A percentile compares a stretch with the other conserved stretches of the same genome.
Conservation (phyloP, 2,329 filamentous ascomycete genomes). For the Diplodia sapinea region DNA sequence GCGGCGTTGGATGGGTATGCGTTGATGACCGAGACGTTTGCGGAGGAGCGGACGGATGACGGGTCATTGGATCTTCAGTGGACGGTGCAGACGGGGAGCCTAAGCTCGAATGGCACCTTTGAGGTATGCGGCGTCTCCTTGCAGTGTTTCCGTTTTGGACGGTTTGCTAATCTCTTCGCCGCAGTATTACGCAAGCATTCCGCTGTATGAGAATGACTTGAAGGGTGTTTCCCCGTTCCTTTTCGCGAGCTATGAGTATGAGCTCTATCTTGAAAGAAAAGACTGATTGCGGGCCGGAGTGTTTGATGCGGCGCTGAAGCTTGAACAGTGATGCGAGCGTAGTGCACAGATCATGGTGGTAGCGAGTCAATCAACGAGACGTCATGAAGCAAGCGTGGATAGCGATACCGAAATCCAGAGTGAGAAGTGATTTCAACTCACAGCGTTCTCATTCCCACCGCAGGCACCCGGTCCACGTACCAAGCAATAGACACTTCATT, state of each 20-base stretch:
- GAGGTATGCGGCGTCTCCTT: conserved; percentile 45
- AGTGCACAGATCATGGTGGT: neutral
- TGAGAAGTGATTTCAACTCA: too few relatives aligned
- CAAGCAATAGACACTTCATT: too few relatives aligned
- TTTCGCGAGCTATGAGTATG: conserved; percentile 43
- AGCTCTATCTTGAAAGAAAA: conserved; percentile 5
- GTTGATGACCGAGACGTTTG: conserved; percentile 53
- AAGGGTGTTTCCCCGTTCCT: conserved; percentile 52
- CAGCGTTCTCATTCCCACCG: too few relatives aligned
- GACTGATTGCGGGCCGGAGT: too few relatives aligned
- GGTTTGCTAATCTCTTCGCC: neutral
- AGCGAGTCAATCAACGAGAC: neutral
- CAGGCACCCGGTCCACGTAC: too few relatives aligned
- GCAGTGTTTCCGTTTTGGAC: neutral
- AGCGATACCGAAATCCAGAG: too few relatives aligned
- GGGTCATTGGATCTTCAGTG: conserved; percentile 58
- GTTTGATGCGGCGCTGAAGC: neutral
- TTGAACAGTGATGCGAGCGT: neutral
- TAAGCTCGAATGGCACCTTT: conserved; percentile 57
- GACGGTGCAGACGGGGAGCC: conserved; percentile 59
- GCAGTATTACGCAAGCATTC: conserved; percentile 51
- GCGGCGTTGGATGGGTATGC: conserved; percentile 53
- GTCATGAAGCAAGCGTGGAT: too few relatives aligned
- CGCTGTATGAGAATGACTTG: conserved; percentile 45
- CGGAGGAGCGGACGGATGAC: conserved; percentile 52